Evolutionary conservation across 2,329 filamentous ascomycete species (phyloP).

Genomic region (Purpureocillium lavendulum): DNA sequence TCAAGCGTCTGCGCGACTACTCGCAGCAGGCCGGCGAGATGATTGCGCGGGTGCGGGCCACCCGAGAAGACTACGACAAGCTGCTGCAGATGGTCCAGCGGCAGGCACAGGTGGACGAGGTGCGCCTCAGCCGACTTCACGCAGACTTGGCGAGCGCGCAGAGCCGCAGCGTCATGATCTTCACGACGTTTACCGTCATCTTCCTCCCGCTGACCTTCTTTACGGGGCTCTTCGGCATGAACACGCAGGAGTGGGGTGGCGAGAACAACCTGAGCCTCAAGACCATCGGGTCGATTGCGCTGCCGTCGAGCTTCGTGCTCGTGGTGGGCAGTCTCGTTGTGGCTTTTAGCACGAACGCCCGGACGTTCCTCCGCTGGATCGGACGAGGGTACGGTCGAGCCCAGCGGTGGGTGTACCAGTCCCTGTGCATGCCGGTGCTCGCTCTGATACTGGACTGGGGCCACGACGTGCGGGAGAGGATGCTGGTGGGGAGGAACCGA

Average conservation of each 20-base stretch:
- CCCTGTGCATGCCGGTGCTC: constrained; percentile 13
- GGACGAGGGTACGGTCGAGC: constrained; percentile 6
- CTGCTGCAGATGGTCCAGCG: constrained; percentile 60
- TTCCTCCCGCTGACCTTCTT: constrained; percentile 59
- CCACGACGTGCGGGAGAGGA: constrained; percentile 6
- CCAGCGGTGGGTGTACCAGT: constrained; percentile 13
- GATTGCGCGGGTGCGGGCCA: constrained; percentile 46
- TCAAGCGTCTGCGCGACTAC: constrained; percentile 46
- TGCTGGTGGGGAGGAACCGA: not conserved
- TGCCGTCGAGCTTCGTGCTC: constrained; percentile 38
- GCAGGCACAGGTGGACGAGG: constrained; percentile 58
- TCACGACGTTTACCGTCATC: constrained; percentile 55
- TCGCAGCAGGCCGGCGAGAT: constrained; percentile 46
- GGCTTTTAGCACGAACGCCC: constrained; percentile 44
- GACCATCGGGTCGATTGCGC: constrained; percentile 38
- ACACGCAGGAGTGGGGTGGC: constrained; percentile 51
- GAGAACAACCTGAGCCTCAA: constrained; percentile 32
- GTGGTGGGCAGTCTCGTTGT: constrained; percentile 42
- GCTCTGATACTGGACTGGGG: constrained; percentile 2
- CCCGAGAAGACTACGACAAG: constrained; percentile 55
- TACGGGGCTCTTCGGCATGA: constrained; percentile 58
- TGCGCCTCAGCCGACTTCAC: constrained; percentile 52
- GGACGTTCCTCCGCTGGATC: constrained; percentile 19
- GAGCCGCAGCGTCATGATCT: constrained; percentile 56
- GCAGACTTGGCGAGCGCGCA: constrained; percentile 55